Conservation (phyloP, 352 stramenopile genomes). For the Globisporangium echinulatum region DNA sequence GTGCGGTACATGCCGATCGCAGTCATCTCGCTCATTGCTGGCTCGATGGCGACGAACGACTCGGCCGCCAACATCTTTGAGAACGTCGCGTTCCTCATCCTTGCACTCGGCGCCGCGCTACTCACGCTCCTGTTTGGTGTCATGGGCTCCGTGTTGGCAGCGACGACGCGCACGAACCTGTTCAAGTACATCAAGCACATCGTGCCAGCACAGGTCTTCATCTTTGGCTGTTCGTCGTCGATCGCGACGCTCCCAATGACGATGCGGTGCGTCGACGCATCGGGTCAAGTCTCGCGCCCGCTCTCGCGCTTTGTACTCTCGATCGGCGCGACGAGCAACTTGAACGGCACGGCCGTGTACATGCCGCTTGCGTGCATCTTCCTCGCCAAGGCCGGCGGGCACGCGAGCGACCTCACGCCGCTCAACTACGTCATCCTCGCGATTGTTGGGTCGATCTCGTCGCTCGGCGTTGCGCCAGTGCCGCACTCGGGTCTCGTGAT, state of each 20-base stretch:
- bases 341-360: slow-evolving; percentile 73
- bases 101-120: slow-evolving; percentile 38
- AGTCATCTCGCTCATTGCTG: slow-evolving; percentile 68
- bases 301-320: slow-evolving; percentile 61
- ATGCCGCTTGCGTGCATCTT: slow-evolving; percentile 71
- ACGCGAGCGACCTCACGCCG: slow-evolving; percentile 43
- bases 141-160: slow-evolving; percentile 41
- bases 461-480: slow-evolving; percentile 64
- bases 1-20: slow-evolving; percentile 60
- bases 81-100: slow-evolving; percentile 44
- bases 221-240: slow-evolving; percentile 72
- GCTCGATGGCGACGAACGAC: slow-evolving; percentile 49
- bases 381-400: slow-evolving; percentile 57
- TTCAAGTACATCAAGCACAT: slow-evolving; percentile 66
- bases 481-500: slow-evolving; percentile 70
- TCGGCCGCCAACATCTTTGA: slow-evolving; percentile 34
- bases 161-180: slow-evolving; percentile 53
- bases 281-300: slow-evolving; percentile 50
- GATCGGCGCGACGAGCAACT: slow-evolving; percentile 60
- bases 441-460: slow-evolving; percentile 59
- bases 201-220: slow-evolving; percentile 68
- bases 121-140: slow-evolving; percentile 43
- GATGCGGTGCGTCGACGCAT: slow-evolving; percentile 64
- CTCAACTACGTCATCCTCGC: slow-evolving; percentile 58
- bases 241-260: slow-evolving; percentile 77